Base-by-base conservation (phyloP, 345 rosid species). In the Aurinia saxatilis region DNA sequence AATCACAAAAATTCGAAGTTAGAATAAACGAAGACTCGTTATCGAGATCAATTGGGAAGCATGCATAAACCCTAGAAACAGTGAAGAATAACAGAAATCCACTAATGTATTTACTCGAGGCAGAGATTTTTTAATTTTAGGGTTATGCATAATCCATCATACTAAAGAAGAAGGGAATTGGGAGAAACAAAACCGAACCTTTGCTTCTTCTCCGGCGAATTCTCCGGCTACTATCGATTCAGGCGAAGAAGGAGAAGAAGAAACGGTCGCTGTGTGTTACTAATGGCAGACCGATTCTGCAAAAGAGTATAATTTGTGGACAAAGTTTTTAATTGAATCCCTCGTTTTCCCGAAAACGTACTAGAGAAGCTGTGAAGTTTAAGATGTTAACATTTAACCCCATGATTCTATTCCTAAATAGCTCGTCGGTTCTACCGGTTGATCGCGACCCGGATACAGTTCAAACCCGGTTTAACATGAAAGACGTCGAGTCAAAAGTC, bases 11-110 rank as follows among this genome's bases (percentile, higher is more conserved):
- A 17, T 49, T 9, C 56, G 52, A 60, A 60, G 19, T 14, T 15
- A 5, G 34, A n/a, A 15, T 4, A 15, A 39, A 16, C 16, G 16
- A 50, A 39, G 44, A 59, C 6, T 41, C 37, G 39, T 59, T 38
- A 33, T 41, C 44, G 52, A 5, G 31, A 45, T 14, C 9, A 48
- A 36, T 9, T 47, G 7, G 5, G 44, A 31, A 63, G 27, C 74
- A 70, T 63, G 65, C 69, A 56, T 55, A 63, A 63, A 70, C 68
- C 74, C 69, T 39, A 70, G 47, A 12, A 31, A 40, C 52, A 56
- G 50, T 39, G 33, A 5, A 11, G 19, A 70, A 47, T 58, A 54
- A 63, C 39, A 55, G 56, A 62, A n/a, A 55, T 40, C 38, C 63
- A 47, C 38, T 0, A 21, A 39, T 6, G 37, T 45, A 55, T 38